Percentiles rank a stretch among this genome's conserved stretches.
Evolutionary conservation across 108 stramenopile species (phyloP).

Genomic region (Skeletonema costatum): DNA sequence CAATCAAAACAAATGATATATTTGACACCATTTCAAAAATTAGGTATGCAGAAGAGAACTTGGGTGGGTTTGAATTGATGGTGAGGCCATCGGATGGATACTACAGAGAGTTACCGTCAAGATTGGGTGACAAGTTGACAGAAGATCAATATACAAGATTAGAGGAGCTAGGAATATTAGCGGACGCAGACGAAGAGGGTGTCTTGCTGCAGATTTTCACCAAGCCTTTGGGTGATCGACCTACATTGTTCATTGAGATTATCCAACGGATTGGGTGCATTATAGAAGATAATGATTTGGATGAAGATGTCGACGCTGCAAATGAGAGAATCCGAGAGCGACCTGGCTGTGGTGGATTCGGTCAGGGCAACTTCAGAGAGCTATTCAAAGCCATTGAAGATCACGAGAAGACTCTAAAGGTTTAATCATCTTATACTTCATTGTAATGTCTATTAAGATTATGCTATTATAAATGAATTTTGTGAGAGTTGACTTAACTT

Average conservation of each 20-base stretch:
- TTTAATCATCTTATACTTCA: slow-evolving; percentile 11
- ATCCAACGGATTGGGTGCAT: slow-evolving; percentile 91
- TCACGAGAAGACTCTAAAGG: slow-evolving; percentile 69
- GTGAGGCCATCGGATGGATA: slow-evolving; percentile 68
- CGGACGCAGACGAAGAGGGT: slow-evolving; percentile 88
- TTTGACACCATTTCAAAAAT: slow-evolving; percentile 75
- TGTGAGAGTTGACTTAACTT: neutral
- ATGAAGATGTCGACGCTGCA: neutral
- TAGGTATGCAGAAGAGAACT: slow-evolving; percentile 51
- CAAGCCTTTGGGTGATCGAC: slow-evolving; percentile 83
- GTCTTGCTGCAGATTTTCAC: slow-evolving; percentile 89
- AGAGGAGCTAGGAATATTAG: slow-evolving; percentile 82
- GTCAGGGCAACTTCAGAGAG: slow-evolving; percentile 89
- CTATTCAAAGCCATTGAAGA: slow-evolving; percentile 91
- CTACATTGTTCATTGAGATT: slow-evolving; percentile 89
- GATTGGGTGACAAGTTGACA: slow-evolving; percentile 55
- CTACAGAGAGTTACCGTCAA: slow-evolving; percentile 61
- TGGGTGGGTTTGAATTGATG: slow-evolving; percentile 89
- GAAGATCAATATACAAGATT: slow-evolving; percentile 48
- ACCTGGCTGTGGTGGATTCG: slow-evolving; percentile 91
- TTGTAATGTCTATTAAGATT: neutral
- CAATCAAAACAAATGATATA: slow-evolving; percentile 82
- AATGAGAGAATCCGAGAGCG: slow-evolving; percentile 32
- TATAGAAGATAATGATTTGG: slow-evolving; percentile 23
- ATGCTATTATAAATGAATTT: neutral